These are phyloP conservation scores for Myriangium duriaei DNA, from an alignment of 2,329 filamentous ascomycete species.

Conservation along the genomic window DNA sequence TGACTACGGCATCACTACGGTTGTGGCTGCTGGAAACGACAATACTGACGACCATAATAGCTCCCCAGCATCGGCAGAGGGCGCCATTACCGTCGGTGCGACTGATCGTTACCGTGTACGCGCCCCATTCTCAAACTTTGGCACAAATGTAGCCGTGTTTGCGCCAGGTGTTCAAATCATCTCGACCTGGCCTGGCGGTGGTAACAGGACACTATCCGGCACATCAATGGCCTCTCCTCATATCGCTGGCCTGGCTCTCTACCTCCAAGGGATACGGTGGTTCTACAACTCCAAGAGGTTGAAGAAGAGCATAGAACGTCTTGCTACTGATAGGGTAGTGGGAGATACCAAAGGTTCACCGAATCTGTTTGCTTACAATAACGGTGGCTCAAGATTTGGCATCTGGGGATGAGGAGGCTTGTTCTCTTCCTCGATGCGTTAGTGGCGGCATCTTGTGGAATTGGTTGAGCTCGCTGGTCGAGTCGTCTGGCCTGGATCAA, in stretches of 20 bases:
- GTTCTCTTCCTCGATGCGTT: too few relatives aligned
- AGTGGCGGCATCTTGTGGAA: too few relatives aligned
- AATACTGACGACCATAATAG: conserved; percentile 16
- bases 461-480: too few relatives aligned
- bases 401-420: too few relatives aligned
- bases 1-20: conserved; percentile 36
- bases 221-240: conserved; percentile 58
- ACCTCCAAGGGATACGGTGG: too few relatives aligned
- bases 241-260: conserved; percentile 54
- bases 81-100: conserved; percentile 24
- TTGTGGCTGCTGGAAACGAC: conserved; percentile 44
- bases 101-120: conserved; percentile 16
- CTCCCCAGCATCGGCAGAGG: conserved; percentile 24
- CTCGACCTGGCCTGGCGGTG: conserved; percentile 37
- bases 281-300: conserved; percentile 3
- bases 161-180: conserved; percentile 26
- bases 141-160: conserved; percentile 27
- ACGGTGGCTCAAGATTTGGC: too few relatives aligned
- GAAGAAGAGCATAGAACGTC: conserved; percentile 5
- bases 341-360: conserved; percentile 4
- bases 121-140: conserved; percentile 24
- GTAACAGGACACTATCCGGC: too few relatives aligned
- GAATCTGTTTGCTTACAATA: conserved; percentile 12
- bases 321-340: conserved; percentile 6
- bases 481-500: too few relatives aligned